These are phyloP conservation scores for Didymosphaeria variabile DNA, from an alignment of 2,329 filamentous ascomycete genomes.

Conservation along the genomic window DNA sequence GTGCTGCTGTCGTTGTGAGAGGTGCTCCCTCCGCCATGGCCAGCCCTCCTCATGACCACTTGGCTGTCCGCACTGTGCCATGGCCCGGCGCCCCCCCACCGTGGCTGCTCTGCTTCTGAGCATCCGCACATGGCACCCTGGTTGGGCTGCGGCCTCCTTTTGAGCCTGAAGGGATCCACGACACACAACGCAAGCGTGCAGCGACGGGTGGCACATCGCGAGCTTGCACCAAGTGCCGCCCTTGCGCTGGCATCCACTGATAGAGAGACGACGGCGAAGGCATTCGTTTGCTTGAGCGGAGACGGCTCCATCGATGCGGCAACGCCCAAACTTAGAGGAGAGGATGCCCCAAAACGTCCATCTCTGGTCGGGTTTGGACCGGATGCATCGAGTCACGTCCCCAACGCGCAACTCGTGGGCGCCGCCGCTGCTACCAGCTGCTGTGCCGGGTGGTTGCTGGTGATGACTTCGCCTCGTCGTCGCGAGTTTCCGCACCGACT, in stretches of 20 bases:
- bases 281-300: conserved; percentile 18
- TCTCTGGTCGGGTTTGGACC: not conserved
- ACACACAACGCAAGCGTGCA: conserved; percentile 15
- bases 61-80: not conserved
- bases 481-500: not conserved
- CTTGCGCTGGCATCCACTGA: conserved; percentile 13
- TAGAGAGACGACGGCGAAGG: conserved; percentile 21
- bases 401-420: too few relatives aligned
- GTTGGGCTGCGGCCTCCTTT: conserved; percentile 28
- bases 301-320: conserved; percentile 10
- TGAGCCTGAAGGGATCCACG: conserved; percentile 15
- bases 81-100: not conserved
- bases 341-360: not conserved
- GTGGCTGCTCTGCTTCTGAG: conserved; percentile 7
- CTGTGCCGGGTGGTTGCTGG: not conserved
- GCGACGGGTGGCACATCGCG: conserved; percentile 21
- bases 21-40: not conserved
- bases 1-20: conserved; percentile 2
- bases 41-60: not conserved
- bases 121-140: conserved; percentile 50
- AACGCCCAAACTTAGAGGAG: conserved; percentile 10
- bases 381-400: conserved; percentile 19
- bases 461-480: not conserved
- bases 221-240: conserved; percentile 9
- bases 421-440: not conserved